phyloP scores from a whole-genome alignment of 1,139 yeast genomes.

The Spathaspora sp. region DNA sequence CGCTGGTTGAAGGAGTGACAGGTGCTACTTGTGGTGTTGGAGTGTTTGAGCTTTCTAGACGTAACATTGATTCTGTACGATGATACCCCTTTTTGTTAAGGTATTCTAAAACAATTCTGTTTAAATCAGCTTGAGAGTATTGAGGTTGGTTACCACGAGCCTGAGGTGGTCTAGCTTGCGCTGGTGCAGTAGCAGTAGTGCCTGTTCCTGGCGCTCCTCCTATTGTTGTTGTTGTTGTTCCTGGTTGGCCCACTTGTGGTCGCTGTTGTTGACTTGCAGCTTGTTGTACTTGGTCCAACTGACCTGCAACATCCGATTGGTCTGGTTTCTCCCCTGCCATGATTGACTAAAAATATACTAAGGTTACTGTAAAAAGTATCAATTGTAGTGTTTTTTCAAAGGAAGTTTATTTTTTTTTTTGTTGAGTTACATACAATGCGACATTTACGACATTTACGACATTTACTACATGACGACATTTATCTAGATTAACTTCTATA shows the following conservation, averaged over 20 bases:
- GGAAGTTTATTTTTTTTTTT: not conserved
- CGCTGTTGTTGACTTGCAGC: conserved; percentile 4
- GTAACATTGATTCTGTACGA: conserved; percentile 88
- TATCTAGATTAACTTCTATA: not conserved
- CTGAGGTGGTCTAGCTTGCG: conserved; percentile 13
- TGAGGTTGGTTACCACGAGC: conserved; percentile 30
- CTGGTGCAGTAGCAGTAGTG: conserved; percentile 4
- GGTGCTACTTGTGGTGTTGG: conserved; percentile 59
- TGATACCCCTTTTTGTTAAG: conserved; percentile 92
- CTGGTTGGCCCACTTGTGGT: conserved; percentile 1
- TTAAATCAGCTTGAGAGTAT: conserved; percentile 72
- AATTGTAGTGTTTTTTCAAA: not conserved
- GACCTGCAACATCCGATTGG: conserved; percentile 1
- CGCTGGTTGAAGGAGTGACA: conserved; percentile 42
- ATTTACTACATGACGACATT: conserved; percentile 2
- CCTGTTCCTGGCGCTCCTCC: conserved; percentile 3
- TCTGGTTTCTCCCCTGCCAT: not conserved
- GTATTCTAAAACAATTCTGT: conserved; percentile 87
- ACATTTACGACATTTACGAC: not conserved
- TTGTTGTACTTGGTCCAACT: conserved; percentile 1
- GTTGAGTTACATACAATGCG: not conserved
- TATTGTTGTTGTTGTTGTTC: conserved; percentile 3
- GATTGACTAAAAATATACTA: no score
- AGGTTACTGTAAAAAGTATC: not conserved
- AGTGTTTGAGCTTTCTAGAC: conserved; percentile 80